Evolutionary conservation across 805 yeast species (phyloP), one percentile per base, ranked within the genome.

Genomic region (Nakazawaea ernobii): DNA sequence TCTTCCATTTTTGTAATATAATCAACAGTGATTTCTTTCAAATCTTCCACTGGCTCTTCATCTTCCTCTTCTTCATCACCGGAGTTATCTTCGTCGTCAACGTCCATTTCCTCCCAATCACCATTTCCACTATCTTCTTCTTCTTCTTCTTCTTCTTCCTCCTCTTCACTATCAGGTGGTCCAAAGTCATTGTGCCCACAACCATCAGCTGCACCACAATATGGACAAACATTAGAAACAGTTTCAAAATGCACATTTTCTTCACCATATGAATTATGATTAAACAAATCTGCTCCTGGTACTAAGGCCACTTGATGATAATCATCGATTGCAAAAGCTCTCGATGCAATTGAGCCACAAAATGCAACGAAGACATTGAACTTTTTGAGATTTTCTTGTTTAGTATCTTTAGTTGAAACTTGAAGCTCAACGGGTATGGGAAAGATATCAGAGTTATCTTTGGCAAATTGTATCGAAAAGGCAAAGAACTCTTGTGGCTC

Each of bases 271-370:
- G 71, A 61, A 37, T 67, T 60, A 59, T 90, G 97, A 55, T 91
- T 91, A 66, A 90, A 88, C 32, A 92, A 67, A 64, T 91, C 96
- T 0, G 97, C 97, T 13, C 90, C 87, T 0, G 97, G 97, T 24
- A 91, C 96, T 43, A 92, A 67, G 0, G 86, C 88, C 29, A 83
- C 70, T 30, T 81, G 86, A 55, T 84, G 88, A 59, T 63, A 90
- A 43, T 72, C 71, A 62, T 92, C 98, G 28, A 91, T 78, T 36
- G 80, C 82, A 61, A 92, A 91, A 1, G 91, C 90, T 51, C 97
- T 73, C 1, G 94, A 79, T 0, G 91, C 80, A 13, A 88, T 73
- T 0, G 83, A 75, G 56, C 74, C 77, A 6, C 79, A 79, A 2
- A 72, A 70, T 6, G 79, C 73, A 2, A 86, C 80, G 53, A 87